phyloP scores from a whole-genome alignment of 345 rosid genomes.

The Mangifera indica region DNA sequence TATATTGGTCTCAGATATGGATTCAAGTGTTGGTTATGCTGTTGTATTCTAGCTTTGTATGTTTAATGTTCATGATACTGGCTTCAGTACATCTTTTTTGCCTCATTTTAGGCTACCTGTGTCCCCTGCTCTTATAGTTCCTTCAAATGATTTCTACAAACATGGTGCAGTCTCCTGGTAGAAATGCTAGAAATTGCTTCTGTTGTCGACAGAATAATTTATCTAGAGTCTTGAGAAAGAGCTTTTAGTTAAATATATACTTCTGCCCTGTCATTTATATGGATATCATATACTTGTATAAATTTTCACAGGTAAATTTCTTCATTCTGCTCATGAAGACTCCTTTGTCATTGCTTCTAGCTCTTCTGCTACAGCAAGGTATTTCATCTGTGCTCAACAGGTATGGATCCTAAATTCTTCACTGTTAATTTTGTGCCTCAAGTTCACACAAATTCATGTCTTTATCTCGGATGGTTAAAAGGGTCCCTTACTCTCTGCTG shows the following conservation, averaged over 20 bases:
- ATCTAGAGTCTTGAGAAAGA: background rate
- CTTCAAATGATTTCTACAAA: background rate
- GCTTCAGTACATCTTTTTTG: background rate
- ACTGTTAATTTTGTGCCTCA: background rate
- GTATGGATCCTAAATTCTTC: background rate
- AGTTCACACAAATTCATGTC: background rate
- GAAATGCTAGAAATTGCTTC: background rate
- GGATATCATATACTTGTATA: background rate
- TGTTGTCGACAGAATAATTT: slow-evolving; percentile 5
- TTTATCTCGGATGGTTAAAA: slow-evolving; percentile 6
- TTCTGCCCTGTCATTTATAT: background rate
- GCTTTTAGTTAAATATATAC: background rate
- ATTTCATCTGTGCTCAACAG: background rate
- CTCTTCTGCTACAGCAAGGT: background rate
- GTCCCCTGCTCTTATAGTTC: background rate
- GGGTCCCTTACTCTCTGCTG: background rate
- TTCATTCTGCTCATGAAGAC: background rate
- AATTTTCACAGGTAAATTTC: background rate
- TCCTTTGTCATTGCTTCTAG: background rate
- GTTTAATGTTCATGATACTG: background rate
- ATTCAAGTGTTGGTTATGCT: slow-evolving; percentile 3
- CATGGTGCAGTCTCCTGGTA: background rate
- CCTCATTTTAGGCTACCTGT: slow-evolving; percentile 1
- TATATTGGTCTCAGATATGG: background rate
- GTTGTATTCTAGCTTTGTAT: background rate